A percentile compares a stretch with the other conserved stretches of the same genome.
Conservation (phyloP, 768 basidiomycete species). For the Mycena amicta region DNA sequence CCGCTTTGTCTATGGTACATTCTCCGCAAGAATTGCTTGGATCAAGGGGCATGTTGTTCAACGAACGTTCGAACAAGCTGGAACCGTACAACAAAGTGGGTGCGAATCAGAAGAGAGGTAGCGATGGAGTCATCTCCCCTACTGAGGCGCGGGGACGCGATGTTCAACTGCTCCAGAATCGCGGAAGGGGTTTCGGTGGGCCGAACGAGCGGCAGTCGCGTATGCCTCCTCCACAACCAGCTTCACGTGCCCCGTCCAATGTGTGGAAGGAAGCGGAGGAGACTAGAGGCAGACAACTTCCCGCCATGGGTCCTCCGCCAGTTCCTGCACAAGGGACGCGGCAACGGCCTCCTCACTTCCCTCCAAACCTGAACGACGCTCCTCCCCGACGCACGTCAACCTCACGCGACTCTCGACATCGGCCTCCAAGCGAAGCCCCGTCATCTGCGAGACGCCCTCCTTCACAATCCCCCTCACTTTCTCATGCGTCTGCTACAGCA, state of each 20-base stretch:
- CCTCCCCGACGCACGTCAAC: constrained; percentile 40
- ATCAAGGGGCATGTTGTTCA: constrained; percentile 80
- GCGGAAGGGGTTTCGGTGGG: constrained; percentile 32
- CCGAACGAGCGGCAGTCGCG: constrained; percentile 26
- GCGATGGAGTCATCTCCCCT: constrained; percentile 44
- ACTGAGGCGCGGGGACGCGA: constrained; percentile 54
- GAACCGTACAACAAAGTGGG: constrained; percentile 76
- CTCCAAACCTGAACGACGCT: constrained; percentile 54
- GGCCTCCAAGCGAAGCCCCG: constrained; percentile 32
- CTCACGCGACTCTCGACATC: constrained; percentile 45
- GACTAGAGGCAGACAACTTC: constrained; percentile 42
- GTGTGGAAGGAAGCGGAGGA: constrained; percentile 34
- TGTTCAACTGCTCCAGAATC: constrained; percentile 34
- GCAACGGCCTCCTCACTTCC: constrained; percentile 65
- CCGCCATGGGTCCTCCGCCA: constrained; percentile 57
- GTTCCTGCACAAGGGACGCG: constrained; percentile 46
- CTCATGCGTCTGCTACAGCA: constrained; percentile 44
- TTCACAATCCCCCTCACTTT: constrained; percentile 48
- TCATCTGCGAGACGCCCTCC: constrained; percentile 31
- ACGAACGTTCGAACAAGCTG: constrained; percentile 87
- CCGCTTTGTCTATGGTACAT: constrained; percentile 37
- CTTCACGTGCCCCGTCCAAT: constrained; percentile 9
- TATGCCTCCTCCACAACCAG: constrained; percentile 34
- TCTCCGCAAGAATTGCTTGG: constrained; percentile 51
- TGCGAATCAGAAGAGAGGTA: constrained; percentile 46